A percentile compares a stretch with the other conserved stretches of the same genome.
Evolutionary conservation across 805 yeast species (phyloP).

Genomic region (Metschnikowia reukaufii): DNA sequence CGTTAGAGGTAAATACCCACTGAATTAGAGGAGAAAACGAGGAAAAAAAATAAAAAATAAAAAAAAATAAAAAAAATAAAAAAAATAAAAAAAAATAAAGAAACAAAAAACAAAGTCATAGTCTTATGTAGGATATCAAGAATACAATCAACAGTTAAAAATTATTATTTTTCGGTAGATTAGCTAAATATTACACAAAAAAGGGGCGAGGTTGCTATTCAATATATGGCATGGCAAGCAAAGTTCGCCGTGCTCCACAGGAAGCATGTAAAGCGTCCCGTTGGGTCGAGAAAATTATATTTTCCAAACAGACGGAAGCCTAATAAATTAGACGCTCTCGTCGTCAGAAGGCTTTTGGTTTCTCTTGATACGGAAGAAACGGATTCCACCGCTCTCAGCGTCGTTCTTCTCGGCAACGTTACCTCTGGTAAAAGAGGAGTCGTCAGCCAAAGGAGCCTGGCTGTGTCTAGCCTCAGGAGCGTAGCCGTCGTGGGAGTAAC

Average conservation of each 20-base stretch:
- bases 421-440: constrained; percentile 45
- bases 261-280: not conserved
- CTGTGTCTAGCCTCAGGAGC: constrained; percentile 16
- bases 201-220: not conserved
- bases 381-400: constrained; percentile 55
- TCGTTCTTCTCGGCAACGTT: constrained; percentile 37
- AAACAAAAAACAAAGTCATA: too few species aligned
- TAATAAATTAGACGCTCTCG: constrained; percentile 37
- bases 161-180: constrained; percentile 7
- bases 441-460: constrained; percentile 33
- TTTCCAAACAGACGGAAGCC: not conserved
- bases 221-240: constrained; percentile 1
- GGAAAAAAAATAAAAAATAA: too few species aligned
- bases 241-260: not conserved
- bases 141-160: too few species aligned
- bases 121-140: too few species aligned
- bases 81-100: too few species aligned
- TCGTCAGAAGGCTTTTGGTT: constrained; percentile 44
- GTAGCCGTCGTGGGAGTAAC: constrained; percentile 24
- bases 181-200: constrained; percentile 11
- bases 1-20: too few species aligned
- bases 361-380: constrained; percentile 74
- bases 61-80: too few species aligned
- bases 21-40: too few species aligned
- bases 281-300: not conserved